These are phyloP conservation scores for Maudiozyma serrabonitensis DNA, from an alignment of 805 yeast genomes.

Conservation along the genomic window DNA sequence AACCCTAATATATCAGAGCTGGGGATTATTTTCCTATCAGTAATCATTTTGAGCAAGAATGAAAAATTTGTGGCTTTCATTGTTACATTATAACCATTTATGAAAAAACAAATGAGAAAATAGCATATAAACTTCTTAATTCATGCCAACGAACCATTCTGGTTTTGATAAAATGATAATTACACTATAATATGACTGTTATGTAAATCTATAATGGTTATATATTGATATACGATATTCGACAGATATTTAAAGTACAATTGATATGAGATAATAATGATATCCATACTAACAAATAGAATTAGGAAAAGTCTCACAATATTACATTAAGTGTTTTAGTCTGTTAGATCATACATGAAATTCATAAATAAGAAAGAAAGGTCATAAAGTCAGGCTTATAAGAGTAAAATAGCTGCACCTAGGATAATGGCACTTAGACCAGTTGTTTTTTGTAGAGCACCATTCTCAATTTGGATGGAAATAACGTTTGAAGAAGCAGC, in stretches of 20 bases:
- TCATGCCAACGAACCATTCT: background rate
- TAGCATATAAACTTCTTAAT: too few relatives aligned
- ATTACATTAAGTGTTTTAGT: background rate
- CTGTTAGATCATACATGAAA: background rate
- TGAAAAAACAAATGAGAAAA: too few relatives aligned
- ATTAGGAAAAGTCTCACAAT: background rate
- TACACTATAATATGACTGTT: background rate
- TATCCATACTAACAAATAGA: background rate
- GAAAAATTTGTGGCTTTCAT: too few relatives aligned
- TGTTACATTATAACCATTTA: too few relatives aligned
- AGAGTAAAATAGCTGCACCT: constrained; percentile 7
- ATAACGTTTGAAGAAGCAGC: constrained; percentile 2
- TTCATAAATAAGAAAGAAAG: background rate
- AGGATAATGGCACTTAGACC: constrained; percentile 7
- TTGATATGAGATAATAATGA: background rate
- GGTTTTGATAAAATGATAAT: background rate
- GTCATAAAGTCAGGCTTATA: background rate
- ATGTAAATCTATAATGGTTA: background rate
- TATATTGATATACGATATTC: background rate
- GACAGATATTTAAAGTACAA: background rate
- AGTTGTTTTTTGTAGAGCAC: constrained; percentile 5
- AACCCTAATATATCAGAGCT: too few relatives aligned
- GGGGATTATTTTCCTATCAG: too few relatives aligned
- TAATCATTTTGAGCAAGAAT: too few relatives aligned
- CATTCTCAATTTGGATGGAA: constrained; percentile 7